Conservation (phyloP, 1,139 yeast species). For the Yamadazyma jaroonii region DNA sequence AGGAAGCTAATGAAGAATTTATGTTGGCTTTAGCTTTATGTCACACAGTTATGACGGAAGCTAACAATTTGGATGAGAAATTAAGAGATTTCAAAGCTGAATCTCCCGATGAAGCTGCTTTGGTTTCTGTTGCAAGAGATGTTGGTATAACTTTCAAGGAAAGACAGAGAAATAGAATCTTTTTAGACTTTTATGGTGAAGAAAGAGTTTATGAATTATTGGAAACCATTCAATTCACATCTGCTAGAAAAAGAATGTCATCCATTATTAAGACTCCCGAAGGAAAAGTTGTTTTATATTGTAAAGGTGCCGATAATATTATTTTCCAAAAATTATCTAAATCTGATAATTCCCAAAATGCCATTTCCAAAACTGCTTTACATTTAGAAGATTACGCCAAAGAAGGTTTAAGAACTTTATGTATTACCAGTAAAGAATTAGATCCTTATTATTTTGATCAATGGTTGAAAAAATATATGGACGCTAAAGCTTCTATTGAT, state of each 20-base stretch:
- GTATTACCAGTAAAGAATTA: conserved; percentile 82
- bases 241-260: conserved; percentile 82
- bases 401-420: conserved; percentile 92
- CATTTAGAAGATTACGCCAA: conserved; percentile 93
- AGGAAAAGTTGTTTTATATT: conserved; percentile 55
- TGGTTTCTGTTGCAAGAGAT: conserved; percentile 91
- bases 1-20: conserved; percentile 66
- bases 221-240: conserved; percentile 80
- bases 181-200: conserved; percentile 73
- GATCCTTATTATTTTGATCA: conserved; percentile 55
- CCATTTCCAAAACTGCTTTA: conserved; percentile 55
- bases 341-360: conserved; percentile 28
- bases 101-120: conserved; percentile 98
- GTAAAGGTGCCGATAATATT: conserved; percentile 95
- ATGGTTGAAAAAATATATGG: conserved; percentile 71
- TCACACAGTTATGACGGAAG: conserved; percentile 85
- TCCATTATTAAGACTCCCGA: conserved; percentile 47
- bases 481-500: conserved; percentile 69
- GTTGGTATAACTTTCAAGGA: conserved; percentile 80
- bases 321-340: conserved; percentile 70
- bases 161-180: conserved; percentile 69
- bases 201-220: conserved; percentile 69
- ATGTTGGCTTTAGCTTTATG: conserved; percentile 89
- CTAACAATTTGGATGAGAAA: conserved; percentile 53
- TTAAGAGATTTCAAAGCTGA: conserved; percentile 76